These are phyloP conservation scores for Fusarium sp. DNA, from an alignment of 2,329 filamentous ascomycete species.

Conservation along the genomic window DNA sequence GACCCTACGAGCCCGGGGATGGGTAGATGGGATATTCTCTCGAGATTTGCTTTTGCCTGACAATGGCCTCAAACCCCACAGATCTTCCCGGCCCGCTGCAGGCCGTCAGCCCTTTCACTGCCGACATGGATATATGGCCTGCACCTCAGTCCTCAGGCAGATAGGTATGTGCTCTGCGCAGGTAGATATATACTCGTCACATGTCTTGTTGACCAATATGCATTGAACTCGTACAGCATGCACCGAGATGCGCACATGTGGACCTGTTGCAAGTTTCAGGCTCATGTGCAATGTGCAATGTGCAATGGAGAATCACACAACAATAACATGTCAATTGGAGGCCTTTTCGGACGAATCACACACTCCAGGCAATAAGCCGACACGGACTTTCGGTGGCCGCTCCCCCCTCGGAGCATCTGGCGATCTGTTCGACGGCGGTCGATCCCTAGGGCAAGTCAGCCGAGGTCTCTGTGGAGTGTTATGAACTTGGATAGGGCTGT, in stretches of 20 bases:
- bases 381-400: not conserved
- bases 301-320: not conserved
- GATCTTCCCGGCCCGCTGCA: constrained; percentile 37
- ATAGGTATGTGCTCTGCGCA: not conserved
- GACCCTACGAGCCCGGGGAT: not conserved
- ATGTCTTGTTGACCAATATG: not conserved
- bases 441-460: constrained; percentile 23
- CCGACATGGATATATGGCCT: constrained; percentile 28
- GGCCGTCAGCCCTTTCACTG: constrained; percentile 32
- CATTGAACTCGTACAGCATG: constrained; percentile 4
- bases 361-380: not conserved
- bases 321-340: constrained; percentile 8
- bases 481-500: constrained; percentile 34
- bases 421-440: constrained; percentile 14
- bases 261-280: constrained; percentile 23
- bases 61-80: constrained; percentile 38
- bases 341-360: constrained; percentile 16
- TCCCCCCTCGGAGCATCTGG: constrained; percentile 7
- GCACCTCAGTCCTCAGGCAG: constrained; percentile 17
- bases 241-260: constrained; percentile 22
- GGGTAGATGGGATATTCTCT: not conserved
- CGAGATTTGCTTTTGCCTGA: constrained; percentile 16
- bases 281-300: not conserved
- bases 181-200: not conserved
- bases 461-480: constrained; percentile 33